Conservation (phyloP, 192 early-diverging fungal genomes). For the Coemansia sp. region DNA sequence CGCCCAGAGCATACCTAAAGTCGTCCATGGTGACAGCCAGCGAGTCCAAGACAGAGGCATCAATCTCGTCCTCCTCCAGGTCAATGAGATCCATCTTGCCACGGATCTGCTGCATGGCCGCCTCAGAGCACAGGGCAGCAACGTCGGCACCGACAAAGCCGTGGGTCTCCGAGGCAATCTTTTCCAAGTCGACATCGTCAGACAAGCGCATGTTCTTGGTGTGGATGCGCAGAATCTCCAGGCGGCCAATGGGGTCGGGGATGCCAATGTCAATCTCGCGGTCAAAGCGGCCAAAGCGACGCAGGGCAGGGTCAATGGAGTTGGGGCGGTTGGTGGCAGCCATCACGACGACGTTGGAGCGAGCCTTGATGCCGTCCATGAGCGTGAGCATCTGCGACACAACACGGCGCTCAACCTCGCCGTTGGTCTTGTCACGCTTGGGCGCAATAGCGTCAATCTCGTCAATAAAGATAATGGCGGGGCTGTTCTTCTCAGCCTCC, state of each 20-base stretch:
- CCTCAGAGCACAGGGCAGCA: slow-evolving; percentile 97
- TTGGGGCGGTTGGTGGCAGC: slow-evolving; percentile 99
- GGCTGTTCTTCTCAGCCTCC: slow-evolving; percentile 97
- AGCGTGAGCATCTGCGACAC: slow-evolving; percentile 97
- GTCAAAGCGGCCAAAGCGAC: slow-evolving; percentile 99
- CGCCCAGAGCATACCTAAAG: slow-evolving; percentile 91
- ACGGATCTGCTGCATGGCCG: slow-evolving; percentile 99
- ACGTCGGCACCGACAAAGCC: slow-evolving; percentile 97
- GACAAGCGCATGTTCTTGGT: slow-evolving; percentile 99
- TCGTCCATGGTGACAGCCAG: slow-evolving; percentile 98
- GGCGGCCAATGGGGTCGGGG: slow-evolving; percentile 94
- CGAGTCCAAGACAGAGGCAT: slow-evolving; percentile 92
- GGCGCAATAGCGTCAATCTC: slow-evolving; percentile 99
- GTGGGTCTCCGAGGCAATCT: slow-evolving; percentile 96
- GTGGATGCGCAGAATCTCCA: slow-evolving; percentile 99
- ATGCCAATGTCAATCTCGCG: slow-evolving; percentile 99
- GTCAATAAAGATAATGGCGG: slow-evolving; percentile 98
- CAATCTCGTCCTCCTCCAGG: slow-evolving; percentile 97
- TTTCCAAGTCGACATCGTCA: slow-evolving; percentile 96
- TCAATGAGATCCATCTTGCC: slow-evolving; percentile 99
- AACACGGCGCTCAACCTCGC: slow-evolving; percentile 98
- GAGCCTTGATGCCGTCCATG: slow-evolving; percentile 97
- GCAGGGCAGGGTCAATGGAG: slow-evolving; percentile 95
- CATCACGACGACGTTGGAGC: slow-evolving; percentile 98
- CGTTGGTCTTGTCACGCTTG: slow-evolving; percentile 98